Evolutionary conservation across 768 basidiomycete genomes (phyloP), one percentile per base, ranked within the genome.

Genomic region (Cystofilobasidium macerans): DNA sequence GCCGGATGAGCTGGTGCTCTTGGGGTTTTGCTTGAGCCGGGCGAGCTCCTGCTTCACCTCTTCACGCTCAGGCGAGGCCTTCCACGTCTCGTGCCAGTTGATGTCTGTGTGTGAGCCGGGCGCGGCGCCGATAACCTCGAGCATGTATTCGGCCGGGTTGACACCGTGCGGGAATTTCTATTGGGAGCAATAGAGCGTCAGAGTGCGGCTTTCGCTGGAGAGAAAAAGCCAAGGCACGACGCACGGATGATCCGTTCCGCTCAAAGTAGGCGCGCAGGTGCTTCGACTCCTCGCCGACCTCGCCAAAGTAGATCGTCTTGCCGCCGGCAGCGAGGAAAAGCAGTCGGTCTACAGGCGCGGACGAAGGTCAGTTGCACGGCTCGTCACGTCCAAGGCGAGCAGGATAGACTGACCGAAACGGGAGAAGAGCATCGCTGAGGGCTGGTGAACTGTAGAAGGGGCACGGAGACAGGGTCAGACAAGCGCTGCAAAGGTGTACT

Each of bases 231-330:
- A 42, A 20, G 42, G n/a, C n/a, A n/a, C 7, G 42, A 42, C 42
- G 7, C 16, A 42, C 42, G 9, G 26, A 30, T 2, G 51, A 54
- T 16, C 51, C 51, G 51, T 54, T 54, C 30, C 22, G 12, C 51
- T 54, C 28, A 16, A 54, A 89, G 69, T 87, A 77, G 22, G 80
- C 79, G 28, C 83, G 82, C 73, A 92, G 89, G 78, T 93, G 93
- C 5, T 84, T 79, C 33, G 82, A 83, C 58, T 93, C 77, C 48
- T 80, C 74, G 54, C 89, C 91, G 59, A 93, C 88, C 68, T 88
- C 86, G 45, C 90, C 91, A 72, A 89, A 93, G 80, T 93, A 94
- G 24, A 93, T 87, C 0, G 89, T 92, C 74, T 88, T 85, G 11
- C 91, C 91, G 1, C 91, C 91, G 20, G 80, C 78, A 71, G 89